Evolutionary conservation across 202 grass and related monocot species (phyloP).

Genomic region (Hordeum pubiflorum): DNA sequence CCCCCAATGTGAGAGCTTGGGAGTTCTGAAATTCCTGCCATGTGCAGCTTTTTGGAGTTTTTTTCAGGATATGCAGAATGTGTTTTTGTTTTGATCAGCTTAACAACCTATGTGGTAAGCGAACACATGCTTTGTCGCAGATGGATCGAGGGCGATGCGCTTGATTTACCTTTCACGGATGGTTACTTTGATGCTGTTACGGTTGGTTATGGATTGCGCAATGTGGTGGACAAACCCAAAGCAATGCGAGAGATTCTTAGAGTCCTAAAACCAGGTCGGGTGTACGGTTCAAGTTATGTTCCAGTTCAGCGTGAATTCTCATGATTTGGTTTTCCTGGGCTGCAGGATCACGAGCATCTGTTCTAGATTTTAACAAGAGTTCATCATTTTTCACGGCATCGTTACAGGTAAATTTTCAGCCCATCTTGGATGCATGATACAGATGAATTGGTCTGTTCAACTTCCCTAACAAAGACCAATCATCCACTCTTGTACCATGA

Average conservation of each 20-base stretch:
- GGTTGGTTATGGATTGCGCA: conserved; percentile 71
- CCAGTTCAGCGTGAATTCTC: neutral
- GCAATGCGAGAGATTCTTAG: conserved; percentile 62
- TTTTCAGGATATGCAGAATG: neutral
- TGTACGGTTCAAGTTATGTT: neutral
- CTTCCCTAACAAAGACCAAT: neutral
- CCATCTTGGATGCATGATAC: neutral
- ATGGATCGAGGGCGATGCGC: conserved; percentile 91
- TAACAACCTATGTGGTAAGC: neutral
- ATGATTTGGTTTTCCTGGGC: neutral
- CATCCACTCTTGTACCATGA: neutral
- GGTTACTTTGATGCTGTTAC: conserved; percentile 74
- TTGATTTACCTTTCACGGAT: conserved; percentile 60
- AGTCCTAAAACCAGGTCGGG: conserved; percentile 66
- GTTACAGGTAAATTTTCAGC: conserved; percentile 47
- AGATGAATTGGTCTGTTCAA: neutral
- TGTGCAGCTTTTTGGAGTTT: neutral
- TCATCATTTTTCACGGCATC: conserved; percentile 60
- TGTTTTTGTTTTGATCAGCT: neutral
- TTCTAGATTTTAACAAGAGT: conserved; percentile 96
- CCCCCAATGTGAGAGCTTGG: conserved; percentile 30
- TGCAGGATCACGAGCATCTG: conserved; percentile 79
- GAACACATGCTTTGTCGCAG: conserved; percentile 21
- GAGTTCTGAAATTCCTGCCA: neutral
- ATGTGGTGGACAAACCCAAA: conserved; percentile 67